These are phyloP conservation scores for Skeletonema costatum DNA, from an alignment of 108 stramenopile species.

Conservation along the genomic window DNA sequence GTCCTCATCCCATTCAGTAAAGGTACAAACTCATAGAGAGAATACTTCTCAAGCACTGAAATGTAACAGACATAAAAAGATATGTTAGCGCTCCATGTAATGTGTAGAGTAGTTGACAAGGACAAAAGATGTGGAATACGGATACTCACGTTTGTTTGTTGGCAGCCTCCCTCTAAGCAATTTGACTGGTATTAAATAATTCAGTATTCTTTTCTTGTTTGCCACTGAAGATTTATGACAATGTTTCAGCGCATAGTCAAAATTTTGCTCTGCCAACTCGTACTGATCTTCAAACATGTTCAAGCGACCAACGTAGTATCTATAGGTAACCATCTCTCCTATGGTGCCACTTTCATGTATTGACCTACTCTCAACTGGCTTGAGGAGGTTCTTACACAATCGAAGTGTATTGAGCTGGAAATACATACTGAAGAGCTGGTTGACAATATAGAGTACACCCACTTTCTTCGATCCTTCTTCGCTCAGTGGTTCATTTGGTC, in stretches of 20 bases:
- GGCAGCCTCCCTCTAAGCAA: constrained; percentile 87
- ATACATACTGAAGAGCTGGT: constrained; percentile 93
- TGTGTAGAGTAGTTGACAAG: not conserved
- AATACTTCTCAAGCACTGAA: constrained; percentile 84
- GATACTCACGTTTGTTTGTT: constrained; percentile 61
- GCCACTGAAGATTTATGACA: constrained; percentile 67
- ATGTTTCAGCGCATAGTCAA: constrained; percentile 86
- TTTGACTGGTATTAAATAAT: constrained; percentile 91
- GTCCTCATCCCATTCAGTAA: constrained; percentile 76
- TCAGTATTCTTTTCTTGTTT: constrained; percentile 89
- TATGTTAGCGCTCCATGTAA: not conserved
- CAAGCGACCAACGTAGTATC: constrained; percentile 90
- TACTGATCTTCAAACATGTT: constrained; percentile 96
- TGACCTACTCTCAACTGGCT: constrained; percentile 76
- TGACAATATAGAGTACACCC: constrained; percentile 85
- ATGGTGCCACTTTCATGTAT: constrained; percentile 73
- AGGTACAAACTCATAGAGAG: constrained; percentile 75
- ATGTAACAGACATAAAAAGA: constrained; percentile 6
- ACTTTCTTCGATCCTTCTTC: constrained; percentile 82
- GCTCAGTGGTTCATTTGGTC: constrained; percentile 51
- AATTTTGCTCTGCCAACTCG: constrained; percentile 81
- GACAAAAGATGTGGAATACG: constrained; percentile 13
- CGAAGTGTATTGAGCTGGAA: constrained; percentile 92
- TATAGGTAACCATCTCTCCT: constrained; percentile 92
- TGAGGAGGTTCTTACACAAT: constrained; percentile 90